Conservation (phyloP, 495 filamentous ascomycete species). For the Daldinia caldariorum region DNA sequence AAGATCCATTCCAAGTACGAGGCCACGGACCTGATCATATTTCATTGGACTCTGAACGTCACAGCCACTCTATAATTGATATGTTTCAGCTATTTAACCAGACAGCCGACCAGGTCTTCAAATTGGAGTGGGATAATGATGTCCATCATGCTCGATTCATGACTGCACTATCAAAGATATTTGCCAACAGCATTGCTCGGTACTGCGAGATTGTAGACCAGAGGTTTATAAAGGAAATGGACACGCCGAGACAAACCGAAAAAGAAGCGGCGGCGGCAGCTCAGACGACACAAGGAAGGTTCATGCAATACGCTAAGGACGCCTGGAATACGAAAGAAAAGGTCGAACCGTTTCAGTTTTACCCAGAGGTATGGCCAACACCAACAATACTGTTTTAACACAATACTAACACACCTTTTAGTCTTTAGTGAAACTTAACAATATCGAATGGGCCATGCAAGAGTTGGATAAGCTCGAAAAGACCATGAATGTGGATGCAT, state of each 20-base stretch:
- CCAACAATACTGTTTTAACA: constrained; percentile 3
- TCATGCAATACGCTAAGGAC: constrained; percentile 91
- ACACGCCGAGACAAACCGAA: constrained; percentile 73
- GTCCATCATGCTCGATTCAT: constrained; percentile 95
- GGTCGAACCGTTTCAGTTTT: constrained; percentile 97
- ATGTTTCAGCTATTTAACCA: constrained; percentile 94
- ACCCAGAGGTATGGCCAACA: constrained; percentile 76
- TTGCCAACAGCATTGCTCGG: constrained; percentile 81
- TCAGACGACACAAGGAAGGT: constrained; percentile 89
- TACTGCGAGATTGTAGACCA: constrained; percentile 94
- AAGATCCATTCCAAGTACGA: constrained; percentile 81
- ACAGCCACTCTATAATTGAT: constrained; percentile 93
- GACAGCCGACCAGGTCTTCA: constrained; percentile 82
- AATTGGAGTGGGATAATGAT: constrained; percentile 92
- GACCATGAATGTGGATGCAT: constrained; percentile 92
- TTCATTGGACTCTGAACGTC: constrained; percentile 82
- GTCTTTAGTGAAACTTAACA: constrained; percentile 98
- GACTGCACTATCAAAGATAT: constrained; percentile 90
- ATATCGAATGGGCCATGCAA: constrained; percentile 90
- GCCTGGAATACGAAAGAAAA: constrained; percentile 94
- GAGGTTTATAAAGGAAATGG: constrained; percentile 91
- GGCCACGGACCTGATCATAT: constrained; percentile 66
- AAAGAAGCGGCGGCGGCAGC: constrained; percentile 81
- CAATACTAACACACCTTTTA: constrained; percentile 51
- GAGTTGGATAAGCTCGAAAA: constrained; percentile 90